A percentile compares a stretch with the other conserved stretches of the same genome.
Evolutionary conservation across 1,284 basidiomycete genomes (phyloP).

Genomic region (Puccinia polysora): DNA sequence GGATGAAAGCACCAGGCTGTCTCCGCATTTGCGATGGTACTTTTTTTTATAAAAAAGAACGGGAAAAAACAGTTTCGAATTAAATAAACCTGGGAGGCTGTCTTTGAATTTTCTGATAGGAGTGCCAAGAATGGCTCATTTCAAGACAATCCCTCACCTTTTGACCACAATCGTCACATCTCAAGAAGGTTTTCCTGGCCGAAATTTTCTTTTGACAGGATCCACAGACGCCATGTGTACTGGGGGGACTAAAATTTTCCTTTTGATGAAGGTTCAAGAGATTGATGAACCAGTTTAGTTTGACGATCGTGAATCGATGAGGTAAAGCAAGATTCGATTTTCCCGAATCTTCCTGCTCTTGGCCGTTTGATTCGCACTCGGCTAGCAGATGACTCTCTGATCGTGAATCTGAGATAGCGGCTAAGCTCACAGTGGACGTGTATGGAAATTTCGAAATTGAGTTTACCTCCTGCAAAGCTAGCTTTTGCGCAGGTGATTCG

Average conservation of each 20-base stretch:
- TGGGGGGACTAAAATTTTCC: background rate
- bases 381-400: too few relatives aligned
- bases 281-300: conserved; percentile 24
- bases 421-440: too few relatives aligned
- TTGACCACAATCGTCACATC: conserved; percentile 40
- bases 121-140: too few relatives aligned
- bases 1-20: background rate
- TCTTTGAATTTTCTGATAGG: too few relatives aligned
- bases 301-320: conserved; percentile 38
- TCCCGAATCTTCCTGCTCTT: background rate
- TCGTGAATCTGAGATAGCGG: too few relatives aligned
- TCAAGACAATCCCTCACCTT: background rate
- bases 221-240: background rate
- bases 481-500: too few relatives aligned
- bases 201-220: conserved; percentile 32
- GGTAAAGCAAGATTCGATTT: background rate
- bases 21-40: background rate
- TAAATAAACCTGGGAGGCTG: too few relatives aligned
- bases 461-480: too few relatives aligned
- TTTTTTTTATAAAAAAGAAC: too few relatives aligned
- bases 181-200: conserved; percentile 23
- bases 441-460: too few relatives aligned
- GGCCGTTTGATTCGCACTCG: background rate
- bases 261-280: conserved; percentile 19
- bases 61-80: too few relatives aligned